phyloP scores from a whole-genome alignment of 2,329 filamentous ascomycete species.

The Colletotrichum sp. region DNA sequence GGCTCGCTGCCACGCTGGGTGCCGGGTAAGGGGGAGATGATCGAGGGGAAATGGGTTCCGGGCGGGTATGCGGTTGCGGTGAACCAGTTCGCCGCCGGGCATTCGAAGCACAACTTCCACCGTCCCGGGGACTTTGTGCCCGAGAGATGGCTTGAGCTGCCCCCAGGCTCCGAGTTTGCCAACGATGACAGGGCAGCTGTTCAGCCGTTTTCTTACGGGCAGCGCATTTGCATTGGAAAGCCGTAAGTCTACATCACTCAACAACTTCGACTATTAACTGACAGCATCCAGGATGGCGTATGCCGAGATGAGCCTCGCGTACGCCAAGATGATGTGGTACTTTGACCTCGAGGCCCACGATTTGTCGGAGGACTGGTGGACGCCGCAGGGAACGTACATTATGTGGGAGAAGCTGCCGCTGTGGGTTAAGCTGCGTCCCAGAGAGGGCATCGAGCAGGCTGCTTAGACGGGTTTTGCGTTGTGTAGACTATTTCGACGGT shows the following conservation, averaged over 20 bases:
- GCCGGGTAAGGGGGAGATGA: neutral
- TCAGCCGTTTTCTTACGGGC: conserved; percentile 52
- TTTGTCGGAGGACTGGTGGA: conserved; percentile 38
- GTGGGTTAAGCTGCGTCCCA: neutral
- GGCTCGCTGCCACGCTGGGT: neutral
- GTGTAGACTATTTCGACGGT: neutral
- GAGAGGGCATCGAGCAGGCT: neutral
- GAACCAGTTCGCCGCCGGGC: neutral
- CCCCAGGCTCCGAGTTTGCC: neutral
- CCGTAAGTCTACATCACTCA: conserved; percentile 40
- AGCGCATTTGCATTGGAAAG: conserved; percentile 53
- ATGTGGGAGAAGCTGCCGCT: conserved; percentile 3
- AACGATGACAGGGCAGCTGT: conserved; percentile 17
- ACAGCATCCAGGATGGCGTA: conserved; percentile 40
- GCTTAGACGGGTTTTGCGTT: neutral
- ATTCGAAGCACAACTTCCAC: neutral
- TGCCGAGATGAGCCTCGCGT: conserved; percentile 51
- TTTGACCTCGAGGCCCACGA: conserved; percentile 47
- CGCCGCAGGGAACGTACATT: neutral
- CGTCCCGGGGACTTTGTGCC: neutral
- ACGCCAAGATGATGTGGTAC: conserved; percentile 47
- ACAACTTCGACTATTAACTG: neutral
- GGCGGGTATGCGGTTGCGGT: neutral
- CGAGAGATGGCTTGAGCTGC: neutral
- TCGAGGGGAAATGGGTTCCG: neutral